Conservation (phyloP, 2,329 filamentous ascomycete species). For the Ophiostoma populinum region DNA sequence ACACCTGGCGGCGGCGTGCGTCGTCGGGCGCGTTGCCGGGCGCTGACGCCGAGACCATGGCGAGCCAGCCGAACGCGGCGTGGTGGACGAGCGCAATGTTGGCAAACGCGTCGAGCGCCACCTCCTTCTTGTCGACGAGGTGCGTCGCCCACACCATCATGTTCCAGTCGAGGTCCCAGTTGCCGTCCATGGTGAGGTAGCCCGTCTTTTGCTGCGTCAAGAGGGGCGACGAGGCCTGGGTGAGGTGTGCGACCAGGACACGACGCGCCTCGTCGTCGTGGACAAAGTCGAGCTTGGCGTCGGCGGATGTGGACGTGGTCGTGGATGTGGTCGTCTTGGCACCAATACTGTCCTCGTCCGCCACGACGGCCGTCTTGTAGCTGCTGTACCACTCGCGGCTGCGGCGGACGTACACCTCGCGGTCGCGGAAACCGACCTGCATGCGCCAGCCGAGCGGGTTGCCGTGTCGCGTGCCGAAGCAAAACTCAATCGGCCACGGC, state of each 20-base stretch:
- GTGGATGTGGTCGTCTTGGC: not conserved
- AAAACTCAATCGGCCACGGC: slow-evolving; percentile 59
- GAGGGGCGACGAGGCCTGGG: slow-evolving; percentile 50
- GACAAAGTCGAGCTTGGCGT: slow-evolving; percentile 33
- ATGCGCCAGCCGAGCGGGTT: slow-evolving; percentile 59
- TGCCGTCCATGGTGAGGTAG: slow-evolving; percentile 66
- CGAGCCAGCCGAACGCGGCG: slow-evolving; percentile 52
- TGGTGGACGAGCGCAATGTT: slow-evolving; percentile 53
- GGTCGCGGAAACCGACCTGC: slow-evolving; percentile 55
- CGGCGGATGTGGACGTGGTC: not conserved
- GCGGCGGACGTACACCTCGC: slow-evolving; percentile 66
- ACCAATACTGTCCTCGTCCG: slow-evolving; percentile 1
- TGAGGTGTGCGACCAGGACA: slow-evolving; percentile 43
- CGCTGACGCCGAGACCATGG: slow-evolving; percentile 32
- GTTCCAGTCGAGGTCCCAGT: slow-evolving; percentile 79
- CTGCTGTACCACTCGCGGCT: slow-evolving; percentile 54
- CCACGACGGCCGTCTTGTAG: slow-evolving; percentile 1
- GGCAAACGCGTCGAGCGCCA: slow-evolving; percentile 49
- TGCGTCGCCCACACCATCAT: slow-evolving; percentile 59
- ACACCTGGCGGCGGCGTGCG: slow-evolving; percentile 53
- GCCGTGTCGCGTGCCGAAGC: slow-evolving; percentile 36
- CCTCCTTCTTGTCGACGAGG: slow-evolving; percentile 46
- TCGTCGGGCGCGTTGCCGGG: slow-evolving; percentile 27
- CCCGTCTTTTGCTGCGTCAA: slow-evolving; percentile 64
- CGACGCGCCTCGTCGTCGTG: slow-evolving; percentile 29